Evolutionary conservation across 129 eudicot species (phyloP).

Genomic region (Saposhnikovia divaricata): DNA sequence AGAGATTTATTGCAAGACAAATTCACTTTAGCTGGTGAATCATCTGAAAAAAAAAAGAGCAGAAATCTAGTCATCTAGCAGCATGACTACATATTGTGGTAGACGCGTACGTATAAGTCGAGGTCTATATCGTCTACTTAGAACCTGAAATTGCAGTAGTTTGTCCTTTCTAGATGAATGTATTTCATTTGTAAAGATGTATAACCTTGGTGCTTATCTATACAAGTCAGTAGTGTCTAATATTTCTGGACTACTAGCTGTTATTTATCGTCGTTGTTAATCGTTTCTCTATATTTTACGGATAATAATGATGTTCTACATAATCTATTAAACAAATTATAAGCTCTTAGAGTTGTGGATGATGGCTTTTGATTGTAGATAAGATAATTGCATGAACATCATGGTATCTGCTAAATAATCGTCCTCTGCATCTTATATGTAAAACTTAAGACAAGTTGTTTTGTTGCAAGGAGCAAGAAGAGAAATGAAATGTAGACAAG

Average conservation of each 20-base stretch:
- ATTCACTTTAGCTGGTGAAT: constrained; percentile 1
- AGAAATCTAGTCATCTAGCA: constrained; percentile 2
- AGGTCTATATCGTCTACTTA: not conserved
- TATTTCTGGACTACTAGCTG: not conserved
- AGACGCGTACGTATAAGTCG: not conserved
- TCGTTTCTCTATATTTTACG: too few relatives aligned
- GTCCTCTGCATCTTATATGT: too few relatives aligned
- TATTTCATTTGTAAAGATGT: not conserved
- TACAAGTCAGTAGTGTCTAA: not conserved
- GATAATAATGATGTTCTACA: too few relatives aligned
- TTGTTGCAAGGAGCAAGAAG: too few relatives aligned
- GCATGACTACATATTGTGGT: not conserved
- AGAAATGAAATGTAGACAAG: too few relatives aligned
- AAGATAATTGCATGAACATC: too few relatives aligned
- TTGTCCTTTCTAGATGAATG: not conserved
- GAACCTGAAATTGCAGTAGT: not conserved
- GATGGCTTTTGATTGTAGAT: too few relatives aligned
- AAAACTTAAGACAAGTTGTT: too few relatives aligned
- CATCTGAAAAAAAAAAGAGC: constrained; percentile 10
- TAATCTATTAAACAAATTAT: too few relatives aligned
- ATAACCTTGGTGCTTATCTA: not conserved
- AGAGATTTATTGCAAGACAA: not conserved
- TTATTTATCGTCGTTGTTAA: too few relatives aligned
- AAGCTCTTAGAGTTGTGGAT: too few relatives aligned
- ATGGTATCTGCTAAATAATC: too few relatives aligned